Conservation (phyloP, 352 stramenopile species). For the Phytophthora ramorum region DNA sequence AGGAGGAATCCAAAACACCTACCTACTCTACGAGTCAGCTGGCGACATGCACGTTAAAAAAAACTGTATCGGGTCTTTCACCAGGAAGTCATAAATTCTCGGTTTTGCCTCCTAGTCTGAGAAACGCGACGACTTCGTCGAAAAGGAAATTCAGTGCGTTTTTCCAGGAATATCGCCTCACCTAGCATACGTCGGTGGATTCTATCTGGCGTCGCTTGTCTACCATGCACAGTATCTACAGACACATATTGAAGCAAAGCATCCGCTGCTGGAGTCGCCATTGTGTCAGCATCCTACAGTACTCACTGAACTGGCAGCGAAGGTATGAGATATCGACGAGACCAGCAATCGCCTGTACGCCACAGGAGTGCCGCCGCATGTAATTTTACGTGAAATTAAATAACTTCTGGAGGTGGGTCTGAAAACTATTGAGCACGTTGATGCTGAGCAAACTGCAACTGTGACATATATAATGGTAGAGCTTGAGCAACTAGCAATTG, state of each 20-base stretch:
- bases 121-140: conserved; percentile 1
- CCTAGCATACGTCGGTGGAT: conserved; percentile 8
- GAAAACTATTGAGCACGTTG: conserved; percentile 13
- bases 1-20: conserved; percentile 28
- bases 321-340: conserved; percentile 4
- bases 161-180: conserved; percentile 10
- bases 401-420: neutral
- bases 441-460: neutral
- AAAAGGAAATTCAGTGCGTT: conserved; percentile 5
- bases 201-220: conserved; percentile 14
- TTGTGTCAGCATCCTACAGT: conserved; percentile 14
- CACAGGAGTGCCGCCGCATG: conserved; percentile 18
- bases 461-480: conserved; percentile 13
- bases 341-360: conserved; percentile 3
- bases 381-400: conserved; percentile 25
- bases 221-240: conserved; percentile 10
- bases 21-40: conserved; percentile 24
- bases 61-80: conserved; percentile 18
- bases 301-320: neutral
- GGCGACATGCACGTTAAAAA: conserved; percentile 29
- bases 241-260: neutral
- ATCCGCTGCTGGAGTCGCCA: conserved; percentile 5
- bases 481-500: conserved; percentile 16
- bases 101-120: conserved; percentile 21
- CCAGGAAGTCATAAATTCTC: conserved; percentile 17